These are phyloP conservation scores for Tylopilus orsonianus DNA, from an alignment of 1,284 basidiomycete species.

Conservation along the genomic window DNA sequence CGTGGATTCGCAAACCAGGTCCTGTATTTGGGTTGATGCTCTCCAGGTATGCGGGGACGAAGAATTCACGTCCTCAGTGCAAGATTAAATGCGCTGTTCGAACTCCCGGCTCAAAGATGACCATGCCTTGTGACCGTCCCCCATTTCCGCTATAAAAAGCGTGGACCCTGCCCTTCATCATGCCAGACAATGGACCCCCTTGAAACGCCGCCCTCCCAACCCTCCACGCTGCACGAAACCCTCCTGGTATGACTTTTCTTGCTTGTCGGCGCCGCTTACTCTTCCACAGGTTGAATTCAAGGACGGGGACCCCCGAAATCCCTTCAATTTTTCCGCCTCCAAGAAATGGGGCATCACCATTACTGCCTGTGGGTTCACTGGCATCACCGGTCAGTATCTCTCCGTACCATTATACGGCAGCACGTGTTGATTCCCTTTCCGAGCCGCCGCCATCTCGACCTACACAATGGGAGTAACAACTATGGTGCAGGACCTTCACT, in stretches of 20 bases:
- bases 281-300: slow-evolving; percentile 52
- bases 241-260: slow-evolving; percentile 15
- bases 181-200: slow-evolving; percentile 15
- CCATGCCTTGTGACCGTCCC: slow-evolving; percentile 6
- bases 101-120: slow-evolving; percentile 14
- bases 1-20: slow-evolving; percentile 18
- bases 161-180: not conserved
- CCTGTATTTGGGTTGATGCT: not conserved
- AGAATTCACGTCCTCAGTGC: slow-evolving; percentile 3
- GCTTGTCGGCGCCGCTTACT: slow-evolving; percentile 7
- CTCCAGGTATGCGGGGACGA: slow-evolving; percentile 4
- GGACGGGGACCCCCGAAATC: slow-evolving; percentile 47
- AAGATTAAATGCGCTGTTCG: not conserved
- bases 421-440: slow-evolving; percentile 2
- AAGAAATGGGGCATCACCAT: slow-evolving; percentile 45
- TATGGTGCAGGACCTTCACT: slow-evolving; percentile 45
- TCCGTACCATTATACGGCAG: not conserved
- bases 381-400: slow-evolving; percentile 28
- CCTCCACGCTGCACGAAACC: slow-evolving; percentile 20
- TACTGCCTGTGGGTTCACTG: slow-evolving; percentile 33
- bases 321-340: slow-evolving; percentile 44
- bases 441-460: slow-evolving; percentile 38
- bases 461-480: slow-evolving; percentile 40
- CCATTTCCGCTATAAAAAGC: slow-evolving; percentile 8
- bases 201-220: slow-evolving; percentile 13